A percentile compares a stretch with the other conserved stretches of the same genome.
Conservation (phyloP, 495 filamentous ascomycete species). For the Aspergillus mulundensis region DNA sequence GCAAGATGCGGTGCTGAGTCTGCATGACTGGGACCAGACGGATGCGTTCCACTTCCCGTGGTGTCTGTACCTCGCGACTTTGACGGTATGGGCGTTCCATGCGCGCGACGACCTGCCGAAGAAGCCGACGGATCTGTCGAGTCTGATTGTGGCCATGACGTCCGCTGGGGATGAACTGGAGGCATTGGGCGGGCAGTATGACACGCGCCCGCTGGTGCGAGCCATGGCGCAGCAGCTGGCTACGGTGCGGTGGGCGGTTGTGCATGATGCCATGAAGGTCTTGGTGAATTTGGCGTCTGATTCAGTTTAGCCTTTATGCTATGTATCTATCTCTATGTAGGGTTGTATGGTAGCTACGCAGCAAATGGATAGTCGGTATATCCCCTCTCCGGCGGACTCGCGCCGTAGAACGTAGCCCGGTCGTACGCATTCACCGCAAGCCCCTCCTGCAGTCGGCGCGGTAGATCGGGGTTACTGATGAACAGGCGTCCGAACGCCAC, state of each 20-base stretch:
- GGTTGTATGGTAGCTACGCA: background rate
- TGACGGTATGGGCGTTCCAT: conserved; percentile 51
- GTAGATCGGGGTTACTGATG: conserved; percentile 66
- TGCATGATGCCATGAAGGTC: conserved; percentile 54
- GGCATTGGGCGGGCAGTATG: conserved; percentile 28
- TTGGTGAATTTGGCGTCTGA: conserved; percentile 23
- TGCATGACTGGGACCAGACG: conserved; percentile 47
- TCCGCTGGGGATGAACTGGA: conserved; percentile 27
- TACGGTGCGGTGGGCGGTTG: conserved; percentile 54
- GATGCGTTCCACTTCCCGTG: conserved; percentile 54
- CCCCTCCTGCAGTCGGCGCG: conserved; percentile 52
- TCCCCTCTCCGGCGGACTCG: conserved; percentile 44
- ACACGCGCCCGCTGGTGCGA: conserved; percentile 33
- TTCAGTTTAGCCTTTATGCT: background rate
- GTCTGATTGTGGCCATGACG: conserved; percentile 36
- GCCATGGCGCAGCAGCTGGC: conserved; percentile 49
- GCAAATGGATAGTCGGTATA: conserved; percentile 56
- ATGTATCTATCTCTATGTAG: background rate
- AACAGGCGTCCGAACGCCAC: conserved; percentile 59
- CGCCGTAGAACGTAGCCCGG: conserved; percentile 54
- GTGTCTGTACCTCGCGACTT: conserved; percentile 53
- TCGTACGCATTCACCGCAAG: conserved; percentile 54
- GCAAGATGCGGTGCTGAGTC: conserved; percentile 41
- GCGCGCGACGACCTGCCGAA: background rate
- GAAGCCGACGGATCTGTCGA: conserved; percentile 26